These are phyloP conservation scores for Zoysia pacifica DNA, from an alignment of 176 grass and related monocot species.

Conservation along the genomic window DNA sequence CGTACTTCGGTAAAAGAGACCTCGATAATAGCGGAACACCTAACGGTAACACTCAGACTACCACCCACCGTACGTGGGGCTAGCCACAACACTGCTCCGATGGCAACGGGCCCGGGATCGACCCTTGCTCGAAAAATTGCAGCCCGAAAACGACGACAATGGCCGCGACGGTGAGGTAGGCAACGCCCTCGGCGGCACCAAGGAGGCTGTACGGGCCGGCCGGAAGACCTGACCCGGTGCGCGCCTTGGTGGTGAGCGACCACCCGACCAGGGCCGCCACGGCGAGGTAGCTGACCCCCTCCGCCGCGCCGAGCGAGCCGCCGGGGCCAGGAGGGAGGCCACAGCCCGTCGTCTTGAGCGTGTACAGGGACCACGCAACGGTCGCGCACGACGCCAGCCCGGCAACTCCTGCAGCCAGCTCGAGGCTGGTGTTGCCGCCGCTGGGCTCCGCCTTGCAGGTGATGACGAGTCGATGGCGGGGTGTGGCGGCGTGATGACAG, in stretches of 20 bases:
- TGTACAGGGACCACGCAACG: constrained; percentile 77
- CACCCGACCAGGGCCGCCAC: constrained; percentile 66
- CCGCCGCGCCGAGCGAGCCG: constrained; percentile 65
- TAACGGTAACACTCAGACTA: neutral
- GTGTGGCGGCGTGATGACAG: neutral
- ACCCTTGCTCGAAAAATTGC: constrained; percentile 67
- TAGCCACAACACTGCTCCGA: constrained; percentile 74
- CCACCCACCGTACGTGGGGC: neutral
- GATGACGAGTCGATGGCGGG: neutral
- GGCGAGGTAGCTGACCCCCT: constrained; percentile 82
- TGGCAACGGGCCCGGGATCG: constrained; percentile 66
- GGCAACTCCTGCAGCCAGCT: constrained; percentile 40
- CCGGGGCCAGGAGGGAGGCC: constrained; percentile 72
- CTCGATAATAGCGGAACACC: too few relatives aligned
- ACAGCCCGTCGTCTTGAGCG: constrained; percentile 71
- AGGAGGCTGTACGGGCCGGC: constrained; percentile 71
- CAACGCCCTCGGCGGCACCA: constrained; percentile 71
- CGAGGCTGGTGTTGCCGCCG: constrained; percentile 46
- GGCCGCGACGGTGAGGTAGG: constrained; percentile 56
- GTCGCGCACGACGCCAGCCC: constrained; percentile 58
- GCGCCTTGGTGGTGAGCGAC: constrained; percentile 74
- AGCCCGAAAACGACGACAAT: constrained; percentile 65
- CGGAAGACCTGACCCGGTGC: constrained; percentile 72
- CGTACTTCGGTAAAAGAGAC: too few relatives aligned
- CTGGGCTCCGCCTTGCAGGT: constrained; percentile 52